Evolutionary conservation across 306 rosid genomes (phyloP).

Genomic region (Prunus dulcis): DNA sequence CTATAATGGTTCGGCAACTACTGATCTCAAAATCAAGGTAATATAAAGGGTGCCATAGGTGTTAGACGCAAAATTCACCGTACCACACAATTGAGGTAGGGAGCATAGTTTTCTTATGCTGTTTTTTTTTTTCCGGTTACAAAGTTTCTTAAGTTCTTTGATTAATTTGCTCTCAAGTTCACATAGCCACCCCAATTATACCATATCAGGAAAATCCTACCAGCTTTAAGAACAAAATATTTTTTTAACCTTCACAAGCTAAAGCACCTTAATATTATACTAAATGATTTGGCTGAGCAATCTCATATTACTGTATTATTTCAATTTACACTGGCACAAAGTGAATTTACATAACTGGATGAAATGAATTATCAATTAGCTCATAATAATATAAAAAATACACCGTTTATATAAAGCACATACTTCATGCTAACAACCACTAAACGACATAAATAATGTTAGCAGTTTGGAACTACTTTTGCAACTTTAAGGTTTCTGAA

Average conservation of each 20-base stretch:
- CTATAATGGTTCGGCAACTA: neutral
- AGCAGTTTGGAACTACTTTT: neutral
- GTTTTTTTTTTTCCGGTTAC: neutral
- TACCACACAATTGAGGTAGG: neutral
- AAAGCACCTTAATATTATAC: neutral
- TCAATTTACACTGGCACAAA: neutral
- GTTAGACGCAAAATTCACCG: neutral
- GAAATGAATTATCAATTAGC: neutral
- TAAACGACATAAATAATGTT: neutral
- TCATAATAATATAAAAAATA: neutral
- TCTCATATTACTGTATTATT: neutral
- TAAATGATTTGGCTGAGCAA: neutral
- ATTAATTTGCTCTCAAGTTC: neutral
- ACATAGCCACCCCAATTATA: neutral
- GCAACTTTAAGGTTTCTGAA: neutral
- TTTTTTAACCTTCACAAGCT: constrained; percentile 2
- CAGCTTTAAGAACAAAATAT: neutral
- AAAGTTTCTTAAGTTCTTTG: neutral
- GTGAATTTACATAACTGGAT: neutral
- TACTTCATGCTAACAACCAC: neutral
- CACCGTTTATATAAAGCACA: neutral
- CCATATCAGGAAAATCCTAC: neutral
- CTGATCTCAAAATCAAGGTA: neutral
- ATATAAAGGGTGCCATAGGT: neutral
- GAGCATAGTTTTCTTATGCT: neutral